Conservation (phyloP, 345 rosid species). For the Euphorbia peplus region DNA sequence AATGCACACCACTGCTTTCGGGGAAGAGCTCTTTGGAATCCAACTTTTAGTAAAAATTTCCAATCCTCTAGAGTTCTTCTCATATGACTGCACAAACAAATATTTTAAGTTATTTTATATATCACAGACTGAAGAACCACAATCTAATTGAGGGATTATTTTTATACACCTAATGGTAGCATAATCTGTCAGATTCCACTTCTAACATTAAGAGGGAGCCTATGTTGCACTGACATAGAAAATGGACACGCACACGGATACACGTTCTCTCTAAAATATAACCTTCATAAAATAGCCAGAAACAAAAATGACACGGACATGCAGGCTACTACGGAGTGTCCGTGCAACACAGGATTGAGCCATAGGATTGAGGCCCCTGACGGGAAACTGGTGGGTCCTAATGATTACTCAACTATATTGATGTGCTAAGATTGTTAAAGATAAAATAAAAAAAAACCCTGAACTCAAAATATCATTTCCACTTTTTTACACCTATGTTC, state of each 20-base stretch:
- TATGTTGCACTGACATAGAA: too few species aligned
- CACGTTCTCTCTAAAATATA: too few species aligned
- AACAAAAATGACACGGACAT: too few species aligned
- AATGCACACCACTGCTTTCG: conserved; percentile 70
- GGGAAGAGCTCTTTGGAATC: conserved; percentile 62
- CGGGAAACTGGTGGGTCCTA: background rate
- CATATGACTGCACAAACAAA: conserved; percentile 49
- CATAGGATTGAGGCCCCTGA: background rate
- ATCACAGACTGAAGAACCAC: background rate
- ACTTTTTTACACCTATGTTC: background rate
- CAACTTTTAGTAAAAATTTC: conserved; percentile 84
- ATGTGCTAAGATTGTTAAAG: background rate
- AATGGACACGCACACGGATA: too few species aligned
- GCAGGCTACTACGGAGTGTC: too few species aligned
- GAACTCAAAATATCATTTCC: background rate
- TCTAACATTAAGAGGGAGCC: background rate
- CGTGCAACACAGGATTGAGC: too few species aligned
- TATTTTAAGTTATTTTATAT: background rate
- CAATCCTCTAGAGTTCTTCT: conserved; percentile 78
- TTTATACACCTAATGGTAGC: background rate
- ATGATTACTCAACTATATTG: background rate
- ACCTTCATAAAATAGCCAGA: too few species aligned
- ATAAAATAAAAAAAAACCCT: background rate
- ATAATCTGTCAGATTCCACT: background rate
- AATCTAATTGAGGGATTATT: background rate